Percentiles rank a stretch among this genome's conserved stretches.
Evolutionary conservation across 2,329 filamentous ascomycete species (phyloP).

Genomic region (Sarocladium oryzae): DNA sequence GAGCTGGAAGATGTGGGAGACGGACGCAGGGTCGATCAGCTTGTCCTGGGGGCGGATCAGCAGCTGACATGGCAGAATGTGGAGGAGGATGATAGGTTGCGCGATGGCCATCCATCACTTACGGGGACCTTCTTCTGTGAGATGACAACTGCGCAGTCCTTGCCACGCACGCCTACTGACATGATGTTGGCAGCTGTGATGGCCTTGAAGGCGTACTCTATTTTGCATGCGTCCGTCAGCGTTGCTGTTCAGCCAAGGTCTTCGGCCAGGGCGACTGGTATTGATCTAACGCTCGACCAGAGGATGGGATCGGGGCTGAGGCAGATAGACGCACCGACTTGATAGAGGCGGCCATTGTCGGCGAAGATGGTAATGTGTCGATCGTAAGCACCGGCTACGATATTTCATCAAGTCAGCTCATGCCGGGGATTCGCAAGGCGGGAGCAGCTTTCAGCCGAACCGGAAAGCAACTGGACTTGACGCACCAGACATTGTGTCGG

Average conservation of each 20-base stretch:
- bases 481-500: conserved; percentile 47
- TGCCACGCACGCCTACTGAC: conserved; percentile 90
- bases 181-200: conserved; percentile 99
- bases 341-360: conserved; percentile 94
- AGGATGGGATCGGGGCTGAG: not conserved
- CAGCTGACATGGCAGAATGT: not conserved
- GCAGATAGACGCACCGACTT: conserved; percentile 75
- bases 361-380: conserved; percentile 99
- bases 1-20: conserved; percentile 95
- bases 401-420: conserved; percentile 22
- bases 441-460: conserved; percentile 12
- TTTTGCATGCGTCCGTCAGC: conserved; percentile 24
- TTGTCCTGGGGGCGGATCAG: conserved; percentile 65
- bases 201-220: conserved; percentile 99
- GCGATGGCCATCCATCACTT: conserved; percentile 34
- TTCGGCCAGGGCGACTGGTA: conserved; percentile 12
- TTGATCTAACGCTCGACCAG: no score
- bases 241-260: conserved; percentile 11
- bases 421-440: conserved; percentile 11
- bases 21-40: conserved; percentile 93
- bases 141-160: conserved; percentile 93
- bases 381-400: conserved; percentile 71
- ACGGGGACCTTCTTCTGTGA: conserved; percentile 99
- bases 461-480: conserved; percentile 13
- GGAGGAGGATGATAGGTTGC: not conserved